Percentiles rank a stretch among this genome's conserved stretches.
These are phyloP conservation scores for Bathelium albidoporum DNA, from an alignment of 495 filamentous ascomycete species.

Conservation along the genomic window DNA sequence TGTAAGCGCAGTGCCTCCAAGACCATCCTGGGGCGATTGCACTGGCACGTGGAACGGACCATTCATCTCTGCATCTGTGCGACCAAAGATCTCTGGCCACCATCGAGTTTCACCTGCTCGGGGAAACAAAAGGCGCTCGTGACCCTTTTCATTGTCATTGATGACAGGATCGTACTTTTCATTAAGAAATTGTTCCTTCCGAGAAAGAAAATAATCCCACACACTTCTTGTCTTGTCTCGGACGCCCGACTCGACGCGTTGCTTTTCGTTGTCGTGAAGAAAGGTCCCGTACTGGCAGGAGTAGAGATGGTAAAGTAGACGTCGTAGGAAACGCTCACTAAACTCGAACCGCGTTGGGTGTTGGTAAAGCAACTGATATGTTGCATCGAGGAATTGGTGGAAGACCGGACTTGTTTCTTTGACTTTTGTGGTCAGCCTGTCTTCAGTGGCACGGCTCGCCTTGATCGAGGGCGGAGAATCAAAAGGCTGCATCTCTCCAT, in stretches of 20 bases:
- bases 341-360: conserved; percentile 90
- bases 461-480: conserved; percentile 34
- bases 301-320: conserved; percentile 87
- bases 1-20: conserved; percentile 10
- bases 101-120: conserved; percentile 57
- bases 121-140: conserved; percentile 79
- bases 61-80: conserved; percentile 90
- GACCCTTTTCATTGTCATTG: conserved; percentile 65
- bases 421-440: conserved; percentile 45
- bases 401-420: conserved; percentile 95
- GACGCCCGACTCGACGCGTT: conserved; percentile 64
- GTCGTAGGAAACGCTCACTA: conserved; percentile 86
- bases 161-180: conserved; percentile 63
- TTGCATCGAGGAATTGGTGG: conserved; percentile 95
- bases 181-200: conserved; percentile 70
- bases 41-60: conserved; percentile 23
- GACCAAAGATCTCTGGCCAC: conserved; percentile 85
- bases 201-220: conserved; percentile 87
- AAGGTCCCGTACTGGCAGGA: conserved; percentile 97
- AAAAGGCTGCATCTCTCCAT: conserved; percentile 50
- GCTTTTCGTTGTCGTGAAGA: conserved; percentile 87
- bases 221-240: conserved; percentile 72
- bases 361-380: conserved; percentile 82
- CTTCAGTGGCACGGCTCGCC: conserved; percentile 34
- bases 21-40: conserved; percentile 18